Evolutionary conservation across 495 filamentous ascomycete species (phyloP).

Genomic region (Penicillium bialowiezense): DNA sequence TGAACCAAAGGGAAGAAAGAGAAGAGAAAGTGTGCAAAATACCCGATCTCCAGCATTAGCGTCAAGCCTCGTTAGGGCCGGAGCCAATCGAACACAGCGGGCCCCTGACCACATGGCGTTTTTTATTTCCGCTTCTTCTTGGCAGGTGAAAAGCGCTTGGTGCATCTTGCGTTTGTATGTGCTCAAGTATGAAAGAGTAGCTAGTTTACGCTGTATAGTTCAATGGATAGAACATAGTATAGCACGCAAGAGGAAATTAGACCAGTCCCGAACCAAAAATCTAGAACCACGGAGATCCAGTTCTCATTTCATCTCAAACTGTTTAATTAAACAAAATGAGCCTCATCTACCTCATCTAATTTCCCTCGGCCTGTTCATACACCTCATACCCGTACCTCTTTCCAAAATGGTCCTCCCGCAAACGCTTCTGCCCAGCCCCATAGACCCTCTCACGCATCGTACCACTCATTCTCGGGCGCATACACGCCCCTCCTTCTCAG

Average conservation of each 20-base stretch:
- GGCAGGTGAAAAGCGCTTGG: not conserved
- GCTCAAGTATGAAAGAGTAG: too few species aligned
- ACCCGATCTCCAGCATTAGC: conserved; percentile 3
- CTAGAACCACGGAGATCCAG: not conserved
- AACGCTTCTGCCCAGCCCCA: conserved; percentile 5
- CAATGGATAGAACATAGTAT: too few species aligned
- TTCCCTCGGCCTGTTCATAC: too few species aligned
- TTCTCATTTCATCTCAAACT: not conserved
- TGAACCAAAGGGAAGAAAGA: not conserved
- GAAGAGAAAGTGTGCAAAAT: conserved; percentile 1
- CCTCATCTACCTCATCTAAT: too few species aligned
- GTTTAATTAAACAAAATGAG: too few species aligned
- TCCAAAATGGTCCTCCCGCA: conserved; percentile 13
- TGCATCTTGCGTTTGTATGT: too few species aligned
- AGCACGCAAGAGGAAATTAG: too few species aligned
- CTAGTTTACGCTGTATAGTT: too few species aligned
- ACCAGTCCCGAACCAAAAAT: too few species aligned
- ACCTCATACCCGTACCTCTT: conserved; percentile 7
- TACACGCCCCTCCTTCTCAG: conserved; percentile 3
- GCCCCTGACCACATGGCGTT: not conserved
- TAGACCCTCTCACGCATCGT: conserved; percentile 25
- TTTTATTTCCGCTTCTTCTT: not conserved
- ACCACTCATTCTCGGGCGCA: conserved; percentile 20
- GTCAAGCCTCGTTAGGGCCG: not conserved
- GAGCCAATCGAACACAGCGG: not conserved